Base-by-base conservation (phyloP, 2,329 filamentous ascomycete genomes). In the Alternaria sp. region DNA sequence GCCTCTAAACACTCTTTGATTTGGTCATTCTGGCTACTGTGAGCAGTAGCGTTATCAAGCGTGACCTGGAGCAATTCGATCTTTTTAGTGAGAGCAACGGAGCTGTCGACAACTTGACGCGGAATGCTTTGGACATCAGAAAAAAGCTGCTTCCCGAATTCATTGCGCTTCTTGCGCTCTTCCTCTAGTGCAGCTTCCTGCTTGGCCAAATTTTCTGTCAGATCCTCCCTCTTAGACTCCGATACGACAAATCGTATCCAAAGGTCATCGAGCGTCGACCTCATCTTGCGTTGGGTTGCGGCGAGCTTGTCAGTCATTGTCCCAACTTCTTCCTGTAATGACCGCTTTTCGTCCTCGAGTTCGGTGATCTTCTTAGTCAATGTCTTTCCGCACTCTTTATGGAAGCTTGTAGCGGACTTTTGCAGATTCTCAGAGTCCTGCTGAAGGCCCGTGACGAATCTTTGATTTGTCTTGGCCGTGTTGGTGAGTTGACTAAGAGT, bases 341-440 rank as follows among this genome's bases (percentile, higher is more conserved):
- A 8, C 5, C 48, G 26, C 24, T 68, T 75, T 47, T 78, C 72
- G 5, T 53, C 36, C 22, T 72, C 55, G 3, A 72, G 6, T 22
- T 75, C 68, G 1, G 55, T 34, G 18, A 73, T 63, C 36, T 69
- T 68, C 3, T 59, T 57, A 16, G 65, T 49, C 28, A 72, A 52
- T 8, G 32, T 26, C 16, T 60, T 51, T 12, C 61, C 59, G 52
- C 49, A 71, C 8, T 67, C 42, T 0, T 69, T 49, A 30, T 70
- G 61, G n/a, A 64, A 61, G 14, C 7, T 8, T 11, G 55, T 28
- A 7, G 41, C 52, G 0, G 55, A 54, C n/a, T 56, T 64, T 18
- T 71, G 68, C 8, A 73, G 16, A 8, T 63, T 68, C 22, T 68
- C 66, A 22, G 71, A 68, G 49, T 78, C 76, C 11, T 63, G 69